Base-by-base conservation (phyloP, 1,139 yeast species). In the Suhomyces taliae region DNA sequence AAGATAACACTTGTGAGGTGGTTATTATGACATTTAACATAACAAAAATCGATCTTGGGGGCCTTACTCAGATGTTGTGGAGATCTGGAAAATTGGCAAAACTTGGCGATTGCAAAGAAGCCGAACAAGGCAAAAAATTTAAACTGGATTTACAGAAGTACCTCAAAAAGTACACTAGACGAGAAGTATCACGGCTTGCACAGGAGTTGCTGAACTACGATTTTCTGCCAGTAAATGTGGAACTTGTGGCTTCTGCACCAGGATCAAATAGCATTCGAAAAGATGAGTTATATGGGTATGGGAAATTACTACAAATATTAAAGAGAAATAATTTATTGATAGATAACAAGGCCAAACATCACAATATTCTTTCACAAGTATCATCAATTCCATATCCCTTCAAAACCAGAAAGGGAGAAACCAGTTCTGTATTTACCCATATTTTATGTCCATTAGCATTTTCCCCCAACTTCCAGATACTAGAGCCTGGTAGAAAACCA, bases 41-140 rank as follows among this genome's bases (percentile, higher is more conserved):
- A 44, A 81, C 84, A 0, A 63, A 64, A 38, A 61, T 74, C 1
- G 90, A 85, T 59, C 74, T 82, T 47, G 68, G 69, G 6, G 75
- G 75, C 1, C 79, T 85, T 44, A 83, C 86, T 3, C 90, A 85
- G 59, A 82, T 82, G 74, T 66, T 78, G 35, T 85, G 90, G 90
- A 63, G 74, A 37, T 79, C 86, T 4, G 88, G 86, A 0, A 53
- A 64, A 31, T 55, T 83, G n/a, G 10, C 11, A 0, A 53, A 46
- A 27, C 53, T 52, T 48, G 10, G 37, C 3, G n/a, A 40, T 41
- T 2, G 26, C 31, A 7, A 11, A 7, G 15, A 14, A 27, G 2
- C 34, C 6, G 19, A 48, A 35, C 34, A 7, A 4, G 60, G 60
- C 1, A 40, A 39, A 7, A 27, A 52, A 4, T 74, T 69, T 64